These are phyloP conservation scores for Ramaria sp. DNA, from an alignment of 768 basidiomycete genomes.

Conservation along the genomic window DNA sequence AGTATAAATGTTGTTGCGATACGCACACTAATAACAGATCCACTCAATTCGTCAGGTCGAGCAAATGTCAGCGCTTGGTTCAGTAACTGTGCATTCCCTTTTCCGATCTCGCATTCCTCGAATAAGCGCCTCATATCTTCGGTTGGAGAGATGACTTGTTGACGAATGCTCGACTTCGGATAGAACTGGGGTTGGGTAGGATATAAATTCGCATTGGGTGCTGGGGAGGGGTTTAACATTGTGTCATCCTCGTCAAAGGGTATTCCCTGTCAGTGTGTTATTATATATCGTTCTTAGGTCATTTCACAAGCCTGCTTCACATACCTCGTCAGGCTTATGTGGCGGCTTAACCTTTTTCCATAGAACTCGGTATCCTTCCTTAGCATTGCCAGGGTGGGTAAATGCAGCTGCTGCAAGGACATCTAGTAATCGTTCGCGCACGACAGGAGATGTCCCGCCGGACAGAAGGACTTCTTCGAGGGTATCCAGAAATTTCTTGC, in stretches of 20 bases:
- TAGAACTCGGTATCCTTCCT: slow-evolving; percentile 52
- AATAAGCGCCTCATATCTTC: slow-evolving; percentile 78
- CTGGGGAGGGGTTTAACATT: slow-evolving; percentile 54
- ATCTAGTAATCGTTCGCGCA: slow-evolving; percentile 68
- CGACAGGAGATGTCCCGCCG: slow-evolving; percentile 62
- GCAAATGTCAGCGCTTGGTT: slow-evolving; percentile 59
- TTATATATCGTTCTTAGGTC: slow-evolving; percentile 2
- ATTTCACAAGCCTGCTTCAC: slow-evolving; percentile 12
- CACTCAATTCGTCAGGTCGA: slow-evolving; percentile 57
- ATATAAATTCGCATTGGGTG: slow-evolving; percentile 28
- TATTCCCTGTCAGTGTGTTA: slow-evolving; percentile 39
- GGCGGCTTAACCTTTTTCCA: slow-evolving; percentile 75
- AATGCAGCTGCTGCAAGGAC: slow-evolving; percentile 77
- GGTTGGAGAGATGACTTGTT: slow-evolving; percentile 51
- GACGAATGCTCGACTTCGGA: background rate
- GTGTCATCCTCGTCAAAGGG: slow-evolving; percentile 71
- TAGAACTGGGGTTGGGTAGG: slow-evolving; percentile 16
- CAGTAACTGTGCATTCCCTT: slow-evolving; percentile 68
- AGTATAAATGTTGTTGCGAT: background rate
- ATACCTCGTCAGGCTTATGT: slow-evolving; percentile 72
- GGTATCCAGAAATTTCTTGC: slow-evolving; percentile 70
- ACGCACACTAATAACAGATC: slow-evolving; percentile 55
- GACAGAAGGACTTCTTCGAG: slow-evolving; percentile 63
- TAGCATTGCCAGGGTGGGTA: slow-evolving; percentile 23
- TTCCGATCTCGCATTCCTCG: slow-evolving; percentile 77